Evolutionary conservation across 352 stramenopile species (phyloP).

Genomic region (Phytophthora boehmeriae): DNA sequence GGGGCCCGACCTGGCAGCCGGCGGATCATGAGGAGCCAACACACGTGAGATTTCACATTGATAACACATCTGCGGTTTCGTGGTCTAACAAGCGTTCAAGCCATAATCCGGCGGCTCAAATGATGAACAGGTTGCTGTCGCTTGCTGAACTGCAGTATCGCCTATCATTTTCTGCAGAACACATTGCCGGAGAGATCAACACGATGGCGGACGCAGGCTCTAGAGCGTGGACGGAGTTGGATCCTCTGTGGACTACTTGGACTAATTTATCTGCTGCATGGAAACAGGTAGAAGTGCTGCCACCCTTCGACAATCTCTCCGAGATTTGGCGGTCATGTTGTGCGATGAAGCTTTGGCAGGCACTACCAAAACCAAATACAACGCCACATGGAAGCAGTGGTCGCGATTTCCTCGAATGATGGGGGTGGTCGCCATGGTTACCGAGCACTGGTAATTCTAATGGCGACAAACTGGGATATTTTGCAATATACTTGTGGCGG

Average conservation of each 20-base stretch:
- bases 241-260: constrained; percentile 13
- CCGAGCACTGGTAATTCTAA: not conserved
- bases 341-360: constrained; percentile 10
- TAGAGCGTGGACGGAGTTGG: constrained; percentile 9
- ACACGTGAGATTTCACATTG: constrained; percentile 11
- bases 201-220: no score
- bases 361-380: constrained; percentile 19
- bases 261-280: constrained; percentile 19
- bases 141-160: constrained; percentile 23
- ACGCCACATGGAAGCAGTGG: constrained; percentile 19
- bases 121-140: constrained; percentile 13
- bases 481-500: constrained; percentile 25
- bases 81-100: constrained; percentile 3
- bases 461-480: constrained; percentile 2
- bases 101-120: not conserved
- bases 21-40: not conserved
- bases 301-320: constrained; percentile 29
- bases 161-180: constrained; percentile 7
- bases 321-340: constrained; percentile 14
- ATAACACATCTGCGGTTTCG: constrained; percentile 13
- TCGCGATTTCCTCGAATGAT: constrained; percentile 15
- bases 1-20: constrained; percentile 3
- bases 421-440: constrained; percentile 21
- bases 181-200: constrained; percentile 23
- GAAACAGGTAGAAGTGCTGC: constrained; percentile 8